These are phyloP conservation scores for Cercospora nicotianae DNA, from an alignment of 2,329 filamentous ascomycete species.

Conservation along the genomic window DNA sequence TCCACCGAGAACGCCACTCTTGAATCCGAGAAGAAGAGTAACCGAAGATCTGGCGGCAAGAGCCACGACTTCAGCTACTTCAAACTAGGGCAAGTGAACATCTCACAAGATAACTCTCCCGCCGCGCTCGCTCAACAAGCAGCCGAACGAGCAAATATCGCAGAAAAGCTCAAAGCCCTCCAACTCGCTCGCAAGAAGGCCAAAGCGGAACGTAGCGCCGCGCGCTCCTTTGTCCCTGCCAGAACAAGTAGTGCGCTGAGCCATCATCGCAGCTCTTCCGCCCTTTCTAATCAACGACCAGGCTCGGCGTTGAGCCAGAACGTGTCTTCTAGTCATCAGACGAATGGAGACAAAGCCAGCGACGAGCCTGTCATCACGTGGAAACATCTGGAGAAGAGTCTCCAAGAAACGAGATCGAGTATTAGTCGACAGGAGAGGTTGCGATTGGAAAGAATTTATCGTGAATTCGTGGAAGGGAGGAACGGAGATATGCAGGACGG, in stretches of 20 bases:
- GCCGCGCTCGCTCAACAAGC: constrained; percentile 52
- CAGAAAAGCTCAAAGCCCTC: constrained; percentile 78
- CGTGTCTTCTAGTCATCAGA: neutral
- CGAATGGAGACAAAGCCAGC: constrained; percentile 17
- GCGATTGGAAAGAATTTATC: constrained; percentile 77
- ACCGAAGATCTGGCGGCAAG: neutral
- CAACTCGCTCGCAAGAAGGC: constrained; percentile 68
- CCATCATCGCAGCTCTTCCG: constrained; percentile 9
- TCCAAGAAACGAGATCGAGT: constrained; percentile 75
- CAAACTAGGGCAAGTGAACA: constrained; percentile 9
- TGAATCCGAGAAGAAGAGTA: constrained; percentile 37
- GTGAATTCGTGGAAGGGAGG: constrained; percentile 86
- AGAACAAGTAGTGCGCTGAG: constrained; percentile 14
- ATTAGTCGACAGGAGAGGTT: constrained; percentile 76
- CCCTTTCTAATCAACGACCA: neutral
- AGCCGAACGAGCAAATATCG: constrained; percentile 73
- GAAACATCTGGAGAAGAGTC: constrained; percentile 76
- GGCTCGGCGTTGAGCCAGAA: neutral
- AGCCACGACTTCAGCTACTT: constrained; percentile 26
- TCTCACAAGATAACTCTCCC: constrained; percentile 6
- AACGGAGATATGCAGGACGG: constrained; percentile 96
- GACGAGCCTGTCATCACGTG: constrained; percentile 77
- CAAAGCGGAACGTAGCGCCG: constrained; percentile 51
- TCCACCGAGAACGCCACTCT: constrained; percentile 32
- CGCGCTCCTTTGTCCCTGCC: constrained; percentile 20